phyloP scores from a whole-genome alignment of 2,329 filamentous ascomycete species.

The Claviceps arundinis region DNA sequence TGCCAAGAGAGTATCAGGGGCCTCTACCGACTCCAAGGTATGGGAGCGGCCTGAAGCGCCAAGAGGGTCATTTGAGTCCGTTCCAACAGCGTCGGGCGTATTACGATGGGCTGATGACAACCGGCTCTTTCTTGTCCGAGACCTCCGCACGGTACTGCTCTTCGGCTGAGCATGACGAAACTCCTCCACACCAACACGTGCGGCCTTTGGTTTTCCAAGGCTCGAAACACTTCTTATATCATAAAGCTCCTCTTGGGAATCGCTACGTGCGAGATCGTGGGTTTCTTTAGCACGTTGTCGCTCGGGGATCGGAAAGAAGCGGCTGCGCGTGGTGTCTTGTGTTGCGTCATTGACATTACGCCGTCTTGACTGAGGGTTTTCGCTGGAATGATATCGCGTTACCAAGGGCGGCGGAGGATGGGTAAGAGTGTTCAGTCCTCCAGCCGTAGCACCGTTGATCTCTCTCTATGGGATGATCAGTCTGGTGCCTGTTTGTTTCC shows the following conservation, averaged over 20 bases:
- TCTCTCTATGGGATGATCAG: conserved; percentile 2
- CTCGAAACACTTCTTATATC: conserved; percentile 1
- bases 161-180: not conserved
- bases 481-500: not conserved
- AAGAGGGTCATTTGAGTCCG: not conserved
- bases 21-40: not conserved
- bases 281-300: not conserved
- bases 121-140: not conserved
- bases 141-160: not conserved
- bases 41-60: not conserved
- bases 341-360: not conserved
- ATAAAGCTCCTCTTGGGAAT: conserved; percentile 1
- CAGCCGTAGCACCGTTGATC: conserved; percentile 2
- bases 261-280: not conserved
- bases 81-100: not conserved
- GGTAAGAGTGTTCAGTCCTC: conserved; percentile 6
- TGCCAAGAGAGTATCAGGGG: not conserved
- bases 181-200: not conserved
- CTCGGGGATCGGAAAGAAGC: not conserved
- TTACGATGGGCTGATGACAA: conserved; percentile 13
- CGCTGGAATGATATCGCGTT: not conserved
- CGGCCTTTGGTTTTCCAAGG: not conserved
- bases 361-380: conserved; percentile 3
- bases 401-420: not conserved
- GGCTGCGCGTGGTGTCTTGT: not conserved